These are phyloP conservation scores for Sphagnum contortum DNA, from an alignment of 225 moss, liverwort and hornwort species.

Conservation along the genomic window DNA sequence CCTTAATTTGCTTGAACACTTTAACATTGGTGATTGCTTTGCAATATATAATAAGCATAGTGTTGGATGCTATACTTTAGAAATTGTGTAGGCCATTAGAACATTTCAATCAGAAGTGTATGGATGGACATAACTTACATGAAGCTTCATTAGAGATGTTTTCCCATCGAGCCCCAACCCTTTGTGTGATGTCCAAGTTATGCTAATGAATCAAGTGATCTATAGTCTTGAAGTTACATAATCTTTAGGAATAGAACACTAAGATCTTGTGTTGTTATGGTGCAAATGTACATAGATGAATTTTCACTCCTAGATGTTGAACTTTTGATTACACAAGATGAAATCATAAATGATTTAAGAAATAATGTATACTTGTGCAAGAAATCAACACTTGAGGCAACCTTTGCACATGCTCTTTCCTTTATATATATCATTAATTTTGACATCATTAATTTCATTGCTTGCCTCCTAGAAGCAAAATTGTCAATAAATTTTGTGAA, in stretches of 20 bases:
- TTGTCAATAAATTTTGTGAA: constrained; percentile 14
- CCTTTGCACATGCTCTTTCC: constrained; percentile 26
- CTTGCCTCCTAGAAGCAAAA: constrained; percentile 17
- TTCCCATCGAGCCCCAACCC: constrained; percentile 22
- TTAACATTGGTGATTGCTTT: constrained; percentile 41
- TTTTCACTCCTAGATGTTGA: constrained; percentile 45
- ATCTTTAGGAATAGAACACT: no score
- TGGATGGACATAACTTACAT: constrained; percentile 1
- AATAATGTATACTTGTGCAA: constrained; percentile 14
- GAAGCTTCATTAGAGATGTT: constrained; percentile 3
- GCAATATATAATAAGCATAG: constrained; percentile 39
- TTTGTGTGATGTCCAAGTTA: constrained; percentile 41
- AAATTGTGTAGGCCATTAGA: constrained; percentile 65
- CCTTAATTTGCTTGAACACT: constrained; percentile 54
- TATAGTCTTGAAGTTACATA: no score
- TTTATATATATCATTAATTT: no score
- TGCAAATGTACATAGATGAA: constrained; percentile 78
- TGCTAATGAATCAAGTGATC: not conserved
- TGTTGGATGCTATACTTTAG: constrained; percentile 44
- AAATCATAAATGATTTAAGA: constrained; percentile 13
- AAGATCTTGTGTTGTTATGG: no score
- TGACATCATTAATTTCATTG: no score
- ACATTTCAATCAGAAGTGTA: constrained; percentile 14
- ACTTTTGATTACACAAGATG: constrained; percentile 39
- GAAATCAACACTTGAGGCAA: constrained; percentile 29